A percentile compares a stretch with the other conserved stretches of the same genome.
These are phyloP conservation scores for Puccinia coronata DNA, from an alignment of 1,284 basidiomycete genomes.

Conservation along the genomic window DNA sequence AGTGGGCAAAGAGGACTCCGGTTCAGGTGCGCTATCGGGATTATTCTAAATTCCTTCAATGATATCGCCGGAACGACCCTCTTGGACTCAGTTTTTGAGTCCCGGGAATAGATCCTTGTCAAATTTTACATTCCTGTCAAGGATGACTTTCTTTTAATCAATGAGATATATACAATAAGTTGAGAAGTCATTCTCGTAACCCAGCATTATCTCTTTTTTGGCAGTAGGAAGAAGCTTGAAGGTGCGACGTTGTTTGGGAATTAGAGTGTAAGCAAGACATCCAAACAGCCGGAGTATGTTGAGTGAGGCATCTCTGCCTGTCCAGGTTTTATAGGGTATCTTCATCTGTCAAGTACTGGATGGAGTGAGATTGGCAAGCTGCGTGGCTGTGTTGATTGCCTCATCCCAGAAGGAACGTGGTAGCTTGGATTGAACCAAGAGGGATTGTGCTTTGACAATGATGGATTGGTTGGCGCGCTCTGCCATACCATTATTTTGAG, in stretches of 20 bases:
- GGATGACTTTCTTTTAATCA: not conserved
- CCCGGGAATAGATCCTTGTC: not conserved
- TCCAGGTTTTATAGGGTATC: not conserved
- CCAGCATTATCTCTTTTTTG: not conserved
- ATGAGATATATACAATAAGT: not conserved
- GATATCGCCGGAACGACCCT: not conserved
- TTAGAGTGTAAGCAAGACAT: not conserved
- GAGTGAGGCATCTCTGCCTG: not conserved
- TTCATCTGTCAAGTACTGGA: not conserved
- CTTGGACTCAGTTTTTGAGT: not conserved
- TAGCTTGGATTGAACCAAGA: not conserved
- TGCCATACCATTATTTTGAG: constrained; percentile 5
- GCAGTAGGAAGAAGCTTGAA: not conserved
- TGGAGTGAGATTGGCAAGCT: not conserved
- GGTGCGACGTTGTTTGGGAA: not conserved
- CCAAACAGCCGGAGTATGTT: not conserved
- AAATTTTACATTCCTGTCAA: not conserved
- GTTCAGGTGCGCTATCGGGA: not conserved
- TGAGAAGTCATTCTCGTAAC: not conserved
- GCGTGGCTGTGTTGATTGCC: not conserved
- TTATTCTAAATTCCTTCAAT: not conserved
- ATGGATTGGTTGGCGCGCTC: constrained; percentile 18
- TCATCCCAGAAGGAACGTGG: constrained; percentile 11
- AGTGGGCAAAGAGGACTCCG: no score
- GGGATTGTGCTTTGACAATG: not conserved